Base-by-base conservation (phyloP, 2,329 filamentous ascomycete species). In the Lachnellula suecica region DNA sequence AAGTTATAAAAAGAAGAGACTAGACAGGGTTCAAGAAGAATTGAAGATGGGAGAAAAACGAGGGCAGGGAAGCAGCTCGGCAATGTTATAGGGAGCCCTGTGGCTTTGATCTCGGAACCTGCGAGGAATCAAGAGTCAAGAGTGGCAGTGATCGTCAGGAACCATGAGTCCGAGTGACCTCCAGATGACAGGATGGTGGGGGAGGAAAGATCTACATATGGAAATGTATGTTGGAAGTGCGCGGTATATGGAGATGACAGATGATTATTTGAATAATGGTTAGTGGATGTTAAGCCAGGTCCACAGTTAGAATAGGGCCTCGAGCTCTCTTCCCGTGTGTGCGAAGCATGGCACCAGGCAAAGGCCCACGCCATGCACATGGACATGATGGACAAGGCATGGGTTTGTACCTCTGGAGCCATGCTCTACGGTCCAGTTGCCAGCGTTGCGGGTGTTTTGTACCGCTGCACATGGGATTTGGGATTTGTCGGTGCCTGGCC, bases 121-220 rank as follows among this genome's bases (percentile, higher is more conserved):
- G 51, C 49, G 53, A 56, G 38, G 25, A 38, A 24, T 37, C 31
- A 47, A 31, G 25, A 13, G 19, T 17, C 8, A 15, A 40, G 46
- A 38, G 43, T 35, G 19, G 45, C 44, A 54, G 42, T n/a, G 57
- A 59, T 61, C 57, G 51, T 45, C 59, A 61, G 55, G 59, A 48
- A 59, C 59, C 24, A 31, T 25, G 9, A 44, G 17, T 25, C 11
- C 15, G 11, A 19, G 22, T 37, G 44, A 47, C n/a, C n/a, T 34
- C 31, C n/a, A 38, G 4, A 37, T 19, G 44, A 24, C 44, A 43
- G 22, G n/a, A 43, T 43, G 4, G 40, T 22, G 6, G 17, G 5
- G 7, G 20, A n/a, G 20, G 34, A 4, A 22, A 23, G 40, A 24
- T 20, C 38, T 37, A 6, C 38, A 41, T 13, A 24, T 24, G 20